Percentiles rank a stretch among this genome's conserved stretches.
Conservation (phyloP, 2,329 filamentous ascomycete species). For the Aspergillus sp. region DNA sequence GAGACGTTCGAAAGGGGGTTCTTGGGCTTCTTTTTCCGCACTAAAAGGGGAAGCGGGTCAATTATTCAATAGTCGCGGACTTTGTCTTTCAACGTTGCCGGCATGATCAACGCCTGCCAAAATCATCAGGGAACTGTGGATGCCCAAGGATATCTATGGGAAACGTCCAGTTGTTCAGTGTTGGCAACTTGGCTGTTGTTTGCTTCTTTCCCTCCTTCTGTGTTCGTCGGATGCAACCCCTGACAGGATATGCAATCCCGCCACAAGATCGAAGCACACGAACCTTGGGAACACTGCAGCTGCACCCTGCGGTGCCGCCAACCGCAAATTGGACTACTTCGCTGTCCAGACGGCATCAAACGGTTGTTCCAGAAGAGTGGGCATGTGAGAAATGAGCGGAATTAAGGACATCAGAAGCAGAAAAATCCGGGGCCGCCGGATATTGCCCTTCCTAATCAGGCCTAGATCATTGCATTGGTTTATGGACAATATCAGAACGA, state of each 20-base stretch:
- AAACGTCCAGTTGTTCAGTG: neutral
- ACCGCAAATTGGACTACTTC: neutral
- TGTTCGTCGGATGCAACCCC: neutral
- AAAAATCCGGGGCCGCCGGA: neutral
- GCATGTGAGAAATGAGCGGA: neutral
- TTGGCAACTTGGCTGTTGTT: neutral
- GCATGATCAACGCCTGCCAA: neutral
- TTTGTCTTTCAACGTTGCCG: conserved; percentile 7
- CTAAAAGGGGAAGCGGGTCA: conserved; percentile 34
- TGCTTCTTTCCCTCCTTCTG: conserved; percentile 13
- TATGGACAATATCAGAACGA: neutral
- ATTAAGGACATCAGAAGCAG: neutral
- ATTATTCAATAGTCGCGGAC: conserved; percentile 9
- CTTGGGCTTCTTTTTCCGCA: conserved; percentile 24
- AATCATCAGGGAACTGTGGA: conserved; percentile 3
- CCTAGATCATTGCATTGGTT: neutral
- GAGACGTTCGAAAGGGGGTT: conserved; percentile 28
- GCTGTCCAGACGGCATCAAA: neutral
- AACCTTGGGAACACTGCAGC: conserved; percentile 1
- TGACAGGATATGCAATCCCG: conserved; percentile 13
- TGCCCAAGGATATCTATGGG: conserved; percentile 1
- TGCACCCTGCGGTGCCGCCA: neutral
- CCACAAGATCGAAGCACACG: neutral
- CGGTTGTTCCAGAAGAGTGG: neutral
- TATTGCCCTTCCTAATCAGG: neutral